Conservation (phyloP, 345 rosid species). For the Brassica carinata region DNA sequence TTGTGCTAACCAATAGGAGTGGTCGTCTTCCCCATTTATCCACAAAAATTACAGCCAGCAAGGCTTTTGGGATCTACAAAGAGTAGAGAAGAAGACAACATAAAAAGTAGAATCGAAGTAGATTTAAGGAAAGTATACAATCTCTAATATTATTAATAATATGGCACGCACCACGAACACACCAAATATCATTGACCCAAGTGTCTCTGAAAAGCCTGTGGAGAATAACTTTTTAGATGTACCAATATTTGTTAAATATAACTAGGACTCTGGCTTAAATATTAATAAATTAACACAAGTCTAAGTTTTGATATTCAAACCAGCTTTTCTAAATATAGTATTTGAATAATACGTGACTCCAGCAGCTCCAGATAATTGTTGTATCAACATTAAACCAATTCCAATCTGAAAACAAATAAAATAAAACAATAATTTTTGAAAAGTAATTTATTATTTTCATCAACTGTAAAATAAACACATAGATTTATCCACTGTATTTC, state of each 20-base stretch:
- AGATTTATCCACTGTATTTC: neutral
- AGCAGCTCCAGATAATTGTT: conserved; percentile 48
- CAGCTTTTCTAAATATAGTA: conserved; percentile 51
- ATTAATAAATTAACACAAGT: neutral
- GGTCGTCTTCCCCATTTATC: conserved; percentile 60
- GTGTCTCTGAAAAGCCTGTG: conserved; percentile 39
- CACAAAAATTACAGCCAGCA: conserved; percentile 42
- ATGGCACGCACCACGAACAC: conserved; percentile 44
- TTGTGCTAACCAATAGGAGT: conserved; percentile 21
- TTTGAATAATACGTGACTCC: conserved; percentile 52
- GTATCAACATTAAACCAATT: conserved; percentile 24
- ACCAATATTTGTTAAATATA: neutral
- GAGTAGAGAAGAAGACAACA: neutral
- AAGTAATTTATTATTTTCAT: neutral
- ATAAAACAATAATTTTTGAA: neutral
- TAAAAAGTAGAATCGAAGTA: neutral
- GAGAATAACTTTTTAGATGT: neutral
- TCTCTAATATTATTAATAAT: neutral
- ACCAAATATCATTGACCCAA: conserved; percentile 48
- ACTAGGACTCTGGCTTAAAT: neutral
- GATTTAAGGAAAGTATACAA: neutral
- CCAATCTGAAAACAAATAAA: conserved; percentile 45
- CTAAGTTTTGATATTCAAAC: conserved; percentile 31
- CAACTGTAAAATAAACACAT: neutral
- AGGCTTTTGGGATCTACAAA: conserved; percentile 44